Base-by-base conservation (phyloP, 768 basidiomycete species). In the Tylopilus cervinicoccineus region DNA sequence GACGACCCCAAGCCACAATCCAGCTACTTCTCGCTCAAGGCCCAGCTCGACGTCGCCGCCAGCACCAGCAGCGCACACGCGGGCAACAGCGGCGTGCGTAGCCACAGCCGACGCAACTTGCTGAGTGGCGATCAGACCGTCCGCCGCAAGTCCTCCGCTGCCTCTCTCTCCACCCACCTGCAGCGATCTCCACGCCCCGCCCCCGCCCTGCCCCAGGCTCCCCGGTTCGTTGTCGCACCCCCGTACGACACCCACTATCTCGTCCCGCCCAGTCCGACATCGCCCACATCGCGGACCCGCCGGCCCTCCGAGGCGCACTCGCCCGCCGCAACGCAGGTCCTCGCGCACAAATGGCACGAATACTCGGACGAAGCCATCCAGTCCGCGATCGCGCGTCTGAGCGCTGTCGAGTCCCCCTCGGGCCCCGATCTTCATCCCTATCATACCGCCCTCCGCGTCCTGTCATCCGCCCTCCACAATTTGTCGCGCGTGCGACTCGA, bases 321-420 rank as follows among this genome's bases (percentile, higher is more conserved):
- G 0, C 45, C 64, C 11, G 52, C 72, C 12, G 67, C 72, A 1
- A 62, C 73, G 2, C 75, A 80, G 50, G 74, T 90, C 11, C 73
- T 91, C 16, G 70, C 75, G 2, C 85, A 81, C 9, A 77, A 73
- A 60, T 93, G 89, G 88, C 88, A 92, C 59, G 77, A 81, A 20
- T 83, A 80, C 56, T 81, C 86, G 3, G 87, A 92, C 63, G 80
- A 86, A 41, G 83, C 77, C 2, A 84, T 92, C 36, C 81, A 84
- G 51, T 69, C 74, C 14, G 75, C 80, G 4, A 77, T 90, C 20
- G 76, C 85, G 0, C 68, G 67, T 17, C 64, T 86, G 13, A 60
- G 70, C 45, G 51, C 57, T 12, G 63, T 73, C 4, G 75, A 78
- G 29, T 74, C 78, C 0, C 76, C 77, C 1, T 73, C 76, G 6